Percentiles rank a stretch among this genome's conserved stretches.
Conservation (phyloP, 176 grass and related monocot genomes). For the Hordeum vulgare region DNA sequence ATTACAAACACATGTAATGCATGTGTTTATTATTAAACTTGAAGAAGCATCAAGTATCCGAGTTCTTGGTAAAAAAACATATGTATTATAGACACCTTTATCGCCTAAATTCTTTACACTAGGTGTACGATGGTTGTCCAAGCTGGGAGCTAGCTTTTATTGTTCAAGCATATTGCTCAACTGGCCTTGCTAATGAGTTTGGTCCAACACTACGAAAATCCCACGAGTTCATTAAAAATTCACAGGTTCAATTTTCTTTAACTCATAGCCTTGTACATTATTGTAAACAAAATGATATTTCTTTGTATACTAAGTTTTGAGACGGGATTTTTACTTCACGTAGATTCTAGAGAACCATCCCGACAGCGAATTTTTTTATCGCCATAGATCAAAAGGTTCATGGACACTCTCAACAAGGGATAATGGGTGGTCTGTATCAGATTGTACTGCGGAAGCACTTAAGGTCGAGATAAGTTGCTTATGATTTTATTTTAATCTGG, state of each 20-base stretch:
- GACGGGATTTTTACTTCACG: background rate
- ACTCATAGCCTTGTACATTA: background rate
- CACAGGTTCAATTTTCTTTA: constrained; percentile 28
- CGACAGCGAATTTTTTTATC: constrained; percentile 23
- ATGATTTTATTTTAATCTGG: background rate
- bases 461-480: constrained; percentile 24
- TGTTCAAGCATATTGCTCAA: constrained; percentile 72
- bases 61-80: background rate
- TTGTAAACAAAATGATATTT: background rate
- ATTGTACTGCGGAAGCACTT: constrained; percentile 47
- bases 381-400: constrained; percentile 52
- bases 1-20: background rate
- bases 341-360: constrained; percentile 43
- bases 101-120: background rate
- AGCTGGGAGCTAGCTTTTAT: constrained; percentile 68
- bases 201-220: constrained; percentile 41
- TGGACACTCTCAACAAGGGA: constrained; percentile 59
- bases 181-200: constrained; percentile 51
- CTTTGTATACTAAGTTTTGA: background rate
- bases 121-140: constrained; percentile 63
- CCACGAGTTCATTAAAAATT: constrained; percentile 53
- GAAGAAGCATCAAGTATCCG: too few species aligned
- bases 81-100: background rate
- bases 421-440: constrained; percentile 48
- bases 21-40: background rate